Evolutionary conservation across 768 basidiomycete genomes (phyloP).

Genomic region (Amanita pallidorosea): DNA sequence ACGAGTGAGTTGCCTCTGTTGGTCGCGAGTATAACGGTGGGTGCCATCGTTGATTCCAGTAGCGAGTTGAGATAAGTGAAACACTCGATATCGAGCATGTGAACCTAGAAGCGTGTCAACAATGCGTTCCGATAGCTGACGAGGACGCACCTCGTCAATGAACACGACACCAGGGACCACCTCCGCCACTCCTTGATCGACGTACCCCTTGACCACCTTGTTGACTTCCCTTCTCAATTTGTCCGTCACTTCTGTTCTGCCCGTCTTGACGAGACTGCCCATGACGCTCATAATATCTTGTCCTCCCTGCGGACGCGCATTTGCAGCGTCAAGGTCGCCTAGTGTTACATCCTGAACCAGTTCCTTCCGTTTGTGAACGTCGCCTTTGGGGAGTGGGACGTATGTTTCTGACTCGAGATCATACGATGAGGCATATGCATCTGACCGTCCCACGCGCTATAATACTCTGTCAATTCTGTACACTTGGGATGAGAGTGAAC

Average conservation of each 20-base stretch:
- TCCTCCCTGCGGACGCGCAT: slow-evolving; percentile 90
- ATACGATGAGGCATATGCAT: slow-evolving; percentile 95
- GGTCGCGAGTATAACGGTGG: slow-evolving; percentile 93
- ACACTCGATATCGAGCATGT: slow-evolving; percentile 99
- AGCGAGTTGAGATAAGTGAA: slow-evolving; percentile 97
- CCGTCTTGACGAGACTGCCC: slow-evolving; percentile 82
- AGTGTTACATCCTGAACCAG: slow-evolving; percentile 92
- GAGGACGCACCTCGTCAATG: slow-evolving; percentile 80
- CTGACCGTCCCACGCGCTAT: slow-evolving; percentile 91
- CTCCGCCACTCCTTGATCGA: slow-evolving; percentile 97
- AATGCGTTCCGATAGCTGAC: not conserved
- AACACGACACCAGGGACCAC: slow-evolving; percentile 97
- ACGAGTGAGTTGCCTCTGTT: slow-evolving; percentile 91
- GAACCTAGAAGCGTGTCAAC: slow-evolving; percentile 48
- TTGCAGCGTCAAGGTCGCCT: slow-evolving; percentile 92
- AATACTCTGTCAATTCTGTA: not conserved
- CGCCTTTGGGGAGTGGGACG: slow-evolving; percentile 93
- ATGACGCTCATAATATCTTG: slow-evolving; percentile 99
- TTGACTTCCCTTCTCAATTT: slow-evolving; percentile 93
- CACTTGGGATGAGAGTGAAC: not conserved
- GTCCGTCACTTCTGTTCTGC: slow-evolving; percentile 94
- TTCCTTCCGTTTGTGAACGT: slow-evolving; percentile 93
- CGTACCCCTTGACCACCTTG: slow-evolving; percentile 94
- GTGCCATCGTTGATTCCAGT: slow-evolving; percentile 93
- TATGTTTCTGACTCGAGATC: slow-evolving; percentile 98